Conservation (phyloP, 2,329 filamentous ascomycete species). For the Aspergillus sp. region DNA sequence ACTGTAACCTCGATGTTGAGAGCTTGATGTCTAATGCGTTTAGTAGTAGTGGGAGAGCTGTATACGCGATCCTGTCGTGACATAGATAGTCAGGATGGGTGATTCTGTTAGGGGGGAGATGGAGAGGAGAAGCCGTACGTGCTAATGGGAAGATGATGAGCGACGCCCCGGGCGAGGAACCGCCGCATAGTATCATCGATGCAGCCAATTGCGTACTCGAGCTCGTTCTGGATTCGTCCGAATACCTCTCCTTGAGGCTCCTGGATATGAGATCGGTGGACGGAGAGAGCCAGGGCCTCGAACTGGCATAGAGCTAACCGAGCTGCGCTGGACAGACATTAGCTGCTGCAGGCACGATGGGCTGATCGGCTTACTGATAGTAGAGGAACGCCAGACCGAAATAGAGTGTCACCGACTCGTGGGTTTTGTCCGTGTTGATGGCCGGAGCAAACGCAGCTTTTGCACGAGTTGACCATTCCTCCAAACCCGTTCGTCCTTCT, state of each 20-base stretch:
- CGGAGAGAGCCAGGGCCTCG: conserved; percentile 2
- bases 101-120: background rate
- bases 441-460: conserved; percentile 1
- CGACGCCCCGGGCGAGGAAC: conserved; percentile 4
- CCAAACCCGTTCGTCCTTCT: background rate
- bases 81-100: background rate
- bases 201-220: conserved; percentile 4
- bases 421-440: conserved; percentile 1
- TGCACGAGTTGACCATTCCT: conserved; percentile 3
- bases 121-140: background rate
- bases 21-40: conserved; percentile 1
- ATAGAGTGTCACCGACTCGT: conserved; percentile 3
- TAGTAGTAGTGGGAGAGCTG: conserved; percentile 4
- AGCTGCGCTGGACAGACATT: background rate
- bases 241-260: background rate
- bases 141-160: conserved; percentile 6
- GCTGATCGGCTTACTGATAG: conserved; percentile 1
- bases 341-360: background rate
- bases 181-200: conserved; percentile 7
- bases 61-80: background rate
- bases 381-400: conserved; percentile 5
- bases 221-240: conserved; percentile 4
- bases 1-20: conserved; percentile 5
- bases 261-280: background rate
- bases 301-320: conserved; percentile 6